A percentile compares a stretch with the other conserved stretches of the same genome.
Evolutionary conservation across 2,329 filamentous ascomycete genomes (phyloP).

Genomic region (Amauroascus verrucosus): DNA sequence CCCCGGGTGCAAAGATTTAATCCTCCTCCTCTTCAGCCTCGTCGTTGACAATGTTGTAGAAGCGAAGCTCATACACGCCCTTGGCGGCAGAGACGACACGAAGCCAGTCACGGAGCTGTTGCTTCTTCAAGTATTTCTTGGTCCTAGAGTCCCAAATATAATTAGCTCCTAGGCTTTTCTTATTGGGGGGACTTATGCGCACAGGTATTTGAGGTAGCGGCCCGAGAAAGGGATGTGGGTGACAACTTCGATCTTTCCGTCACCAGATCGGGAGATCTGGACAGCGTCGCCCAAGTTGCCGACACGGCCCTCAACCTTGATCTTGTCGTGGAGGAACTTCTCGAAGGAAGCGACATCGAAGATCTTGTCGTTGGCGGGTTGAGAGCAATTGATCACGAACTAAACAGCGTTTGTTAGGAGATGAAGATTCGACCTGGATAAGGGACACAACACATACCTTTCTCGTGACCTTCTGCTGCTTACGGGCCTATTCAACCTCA

Average conservation of each 20-base stretch:
- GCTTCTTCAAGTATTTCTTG: slow-evolving; percentile 99
- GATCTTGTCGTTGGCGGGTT: slow-evolving; percentile 99
- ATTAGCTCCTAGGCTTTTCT: background rate
- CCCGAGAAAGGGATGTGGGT: slow-evolving; percentile 97
- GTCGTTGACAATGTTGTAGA: slow-evolving; percentile 99
- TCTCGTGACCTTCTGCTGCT: slow-evolving; percentile 41
- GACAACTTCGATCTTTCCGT: slow-evolving; percentile 97
- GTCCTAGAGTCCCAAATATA: slow-evolving; percentile 48
- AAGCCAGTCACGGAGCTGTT: slow-evolving; percentile 99
- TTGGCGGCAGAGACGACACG: slow-evolving; percentile 96
- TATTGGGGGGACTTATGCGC: slow-evolving; percentile 36
- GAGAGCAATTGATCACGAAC: slow-evolving; percentile 99
- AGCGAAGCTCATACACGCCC: slow-evolving; percentile 99
- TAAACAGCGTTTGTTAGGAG: slow-evolving; percentile 28
- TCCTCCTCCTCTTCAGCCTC: slow-evolving; percentile 97
- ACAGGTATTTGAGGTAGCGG: slow-evolving; percentile 99
- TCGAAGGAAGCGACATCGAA: slow-evolving; percentile 98
- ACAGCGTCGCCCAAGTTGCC: slow-evolving; percentile 95
- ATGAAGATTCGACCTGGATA: background rate
- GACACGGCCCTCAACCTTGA: slow-evolving; percentile 98
- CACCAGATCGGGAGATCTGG: slow-evolving; percentile 78
- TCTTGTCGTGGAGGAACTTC: slow-evolving; percentile 99
- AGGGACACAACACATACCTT: slow-evolving; percentile 31
- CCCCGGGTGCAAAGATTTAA: slow-evolving; percentile 46
- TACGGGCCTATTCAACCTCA: slow-evolving; percentile 32